Evolutionary conservation across 106 monocot genomes (phyloP), one percentile per base, ranked within the genome.

Genomic region (Dioscorea dumetorum): DNA sequence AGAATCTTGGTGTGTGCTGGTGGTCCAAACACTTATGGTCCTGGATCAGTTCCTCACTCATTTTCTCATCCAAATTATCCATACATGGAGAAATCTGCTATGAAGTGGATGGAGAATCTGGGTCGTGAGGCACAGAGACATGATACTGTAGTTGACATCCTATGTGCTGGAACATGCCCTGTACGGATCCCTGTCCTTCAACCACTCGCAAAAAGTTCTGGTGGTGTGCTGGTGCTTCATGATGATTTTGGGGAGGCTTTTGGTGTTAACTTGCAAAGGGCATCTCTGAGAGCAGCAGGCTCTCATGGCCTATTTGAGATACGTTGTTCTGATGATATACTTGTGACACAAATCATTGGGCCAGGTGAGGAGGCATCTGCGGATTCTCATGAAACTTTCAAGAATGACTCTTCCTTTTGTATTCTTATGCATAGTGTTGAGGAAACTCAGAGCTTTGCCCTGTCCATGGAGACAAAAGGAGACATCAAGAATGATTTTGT

Each of bases 211-310:
- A 93, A 83, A 78, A 71, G 82, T 67, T 93, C 99, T 60, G 99
- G 99, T 78, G 99, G 99, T 19, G 90, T 93, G 16, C 63, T 99
- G 61, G 72, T 99, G 56, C 85, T 90, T 82, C 99, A 99, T 50
- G 99, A 99, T 81, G 99, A 99, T 77, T 99, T 99, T 81, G 99
- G 93, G 48, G 99, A 99, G 77, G 90, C 99, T 62, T 99, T 90
- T 85, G 99, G 99, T 78, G 93, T 99, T 51, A 99, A 99, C 72
- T 78, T 99, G 76, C 92, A 93, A 76, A 90, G 99, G 66, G 99
- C 99, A 65, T 80, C 93, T 31, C 70, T 77, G 16, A 79, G 99
- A 21, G 87, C 87, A 15, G 82, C 89, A 60, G 99, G 99, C 20
- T 99, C 93, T 24, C 92, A 93, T 79, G 99, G 99, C 12, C 70